These are phyloP conservation scores for Russula foetens DNA, from an alignment of 768 basidiomycete genomes.

Conservation along the genomic window DNA sequence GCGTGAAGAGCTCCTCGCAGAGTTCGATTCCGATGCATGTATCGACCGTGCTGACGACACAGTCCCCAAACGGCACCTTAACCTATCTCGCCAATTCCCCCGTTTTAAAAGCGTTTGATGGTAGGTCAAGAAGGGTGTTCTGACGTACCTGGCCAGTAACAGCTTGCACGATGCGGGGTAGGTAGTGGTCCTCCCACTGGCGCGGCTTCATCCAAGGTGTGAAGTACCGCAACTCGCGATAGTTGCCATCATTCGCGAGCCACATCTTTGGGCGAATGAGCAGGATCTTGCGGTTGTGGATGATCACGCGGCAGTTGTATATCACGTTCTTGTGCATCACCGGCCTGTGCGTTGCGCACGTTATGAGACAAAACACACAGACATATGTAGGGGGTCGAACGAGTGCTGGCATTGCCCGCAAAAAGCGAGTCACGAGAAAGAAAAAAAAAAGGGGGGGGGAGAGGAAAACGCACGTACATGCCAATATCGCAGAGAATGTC, in stretches of 20 bases:
- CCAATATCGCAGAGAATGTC: conserved; percentile 96
- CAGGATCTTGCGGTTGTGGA: conserved; percentile 78
- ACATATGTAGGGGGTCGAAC: not conserved
- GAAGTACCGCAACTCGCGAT: conserved; percentile 76
- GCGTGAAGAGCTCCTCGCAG: conserved; percentile 97
- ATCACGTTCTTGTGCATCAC: conserved; percentile 96
- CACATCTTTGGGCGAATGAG: conserved; percentile 99
- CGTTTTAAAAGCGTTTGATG: too few species aligned
- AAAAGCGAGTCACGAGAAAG: too few species aligned
- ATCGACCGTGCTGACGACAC: conserved; percentile 85
- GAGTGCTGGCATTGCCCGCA: too few species aligned
- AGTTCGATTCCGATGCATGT: conserved; percentile 96
- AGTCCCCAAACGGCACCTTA: conserved; percentile 94
- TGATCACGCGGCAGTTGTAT: conserved; percentile 92
- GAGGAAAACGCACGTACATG: conserved; percentile 48
- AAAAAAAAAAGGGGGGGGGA: not conserved
- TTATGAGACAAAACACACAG: not conserved
- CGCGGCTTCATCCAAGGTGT: conserved; percentile 92
- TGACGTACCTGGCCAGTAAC: conserved; percentile 69
- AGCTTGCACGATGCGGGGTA: conserved; percentile 82
- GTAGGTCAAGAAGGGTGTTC: too few species aligned
- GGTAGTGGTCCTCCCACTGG: conserved; percentile 84
- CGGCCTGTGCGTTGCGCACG: conserved; percentile 50
- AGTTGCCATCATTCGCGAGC: conserved; percentile 98
- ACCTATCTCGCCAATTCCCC: conserved; percentile 35